Percentiles rank a stretch among this genome's conserved stretches.
Evolutionary conservation across 257 asterid species (phyloP).

Genomic region (Nyctanthes arbortristis): DNA sequence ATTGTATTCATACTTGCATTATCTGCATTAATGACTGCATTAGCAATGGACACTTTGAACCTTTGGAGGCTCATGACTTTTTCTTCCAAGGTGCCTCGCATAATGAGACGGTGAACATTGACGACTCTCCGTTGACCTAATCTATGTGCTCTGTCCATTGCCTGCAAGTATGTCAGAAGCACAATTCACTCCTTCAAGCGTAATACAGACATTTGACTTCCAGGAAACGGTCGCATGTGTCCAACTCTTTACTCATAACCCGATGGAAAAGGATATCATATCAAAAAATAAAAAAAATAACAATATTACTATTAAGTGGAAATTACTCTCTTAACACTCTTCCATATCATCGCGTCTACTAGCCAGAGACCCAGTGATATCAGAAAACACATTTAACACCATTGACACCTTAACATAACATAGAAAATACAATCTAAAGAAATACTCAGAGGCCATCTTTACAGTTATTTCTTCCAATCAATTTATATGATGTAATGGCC

Average conservation of each 20-base stretch:
- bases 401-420: no score
- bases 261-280: no score
- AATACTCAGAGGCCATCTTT: background rate
- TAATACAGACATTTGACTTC: background rate
- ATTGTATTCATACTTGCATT: constrained; percentile 94
- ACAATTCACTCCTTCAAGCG: background rate
- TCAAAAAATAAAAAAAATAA: no score
- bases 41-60: constrained; percentile 93
- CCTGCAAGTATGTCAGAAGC: constrained; percentile 49
- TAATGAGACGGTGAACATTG: constrained; percentile 92
- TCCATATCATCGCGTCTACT: background rate
- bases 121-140: constrained; percentile 96
- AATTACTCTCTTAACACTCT: background rate
- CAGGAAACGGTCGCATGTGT: no score
- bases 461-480: background rate
- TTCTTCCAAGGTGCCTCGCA: constrained; percentile 99
- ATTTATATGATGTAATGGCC: background rate
- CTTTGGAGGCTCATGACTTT: constrained; percentile 99
- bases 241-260: no score
- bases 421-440: background rate
- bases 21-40: constrained; percentile 91
- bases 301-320: no score
- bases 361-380: no score
- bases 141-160: constrained; percentile 99
- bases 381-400: no score